Evolutionary conservation across 2,329 filamentous ascomycete genomes (phyloP).

Genomic region (Cladosporium oxysporum): DNA sequence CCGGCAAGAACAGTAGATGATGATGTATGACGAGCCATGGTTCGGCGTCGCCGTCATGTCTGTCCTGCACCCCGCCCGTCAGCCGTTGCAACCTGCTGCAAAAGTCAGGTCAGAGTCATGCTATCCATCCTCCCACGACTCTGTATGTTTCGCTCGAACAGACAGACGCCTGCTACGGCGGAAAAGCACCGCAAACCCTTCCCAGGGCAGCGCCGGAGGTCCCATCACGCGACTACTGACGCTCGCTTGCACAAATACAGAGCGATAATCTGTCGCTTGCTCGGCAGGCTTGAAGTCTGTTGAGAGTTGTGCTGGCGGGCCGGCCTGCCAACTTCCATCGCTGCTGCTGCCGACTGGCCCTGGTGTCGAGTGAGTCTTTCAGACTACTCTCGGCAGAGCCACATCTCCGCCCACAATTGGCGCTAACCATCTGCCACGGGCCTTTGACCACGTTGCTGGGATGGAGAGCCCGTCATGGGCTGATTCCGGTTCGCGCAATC

Average conservation of each 20-base stretch:
- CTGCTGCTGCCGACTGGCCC: too few species aligned
- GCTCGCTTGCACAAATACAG: not conserved
- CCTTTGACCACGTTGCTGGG: slow-evolving; percentile 17
- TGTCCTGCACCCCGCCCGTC: not conserved
- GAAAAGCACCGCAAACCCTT: not conserved
- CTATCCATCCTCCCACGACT: not conserved
- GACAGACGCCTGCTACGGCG: not conserved
- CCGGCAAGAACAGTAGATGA: not conserved
- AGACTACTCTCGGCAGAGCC: not conserved
- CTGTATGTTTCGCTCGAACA: slow-evolving; percentile 11
- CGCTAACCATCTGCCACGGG: slow-evolving; percentile 9
- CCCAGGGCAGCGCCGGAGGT: not conserved
- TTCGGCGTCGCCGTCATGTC: not conserved
- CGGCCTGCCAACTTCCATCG: not conserved
- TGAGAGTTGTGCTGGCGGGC: slow-evolving; percentile 12
- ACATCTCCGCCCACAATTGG: slow-evolving; percentile 3
- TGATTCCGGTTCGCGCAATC: slow-evolving; percentile 1
- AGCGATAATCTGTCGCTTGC: not conserved
- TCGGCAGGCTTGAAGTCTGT: slow-evolving; percentile 16
- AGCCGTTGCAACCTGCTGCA: not conserved
- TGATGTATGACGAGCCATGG: not conserved
- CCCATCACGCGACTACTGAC: not conserved
- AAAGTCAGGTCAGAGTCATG: not conserved
- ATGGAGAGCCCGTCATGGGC: not conserved
- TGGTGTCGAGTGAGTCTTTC: not conserved